Conservation (phyloP, 2,329 filamentous ascomycete genomes). For the Ascocoryne sarcoides region DNA sequence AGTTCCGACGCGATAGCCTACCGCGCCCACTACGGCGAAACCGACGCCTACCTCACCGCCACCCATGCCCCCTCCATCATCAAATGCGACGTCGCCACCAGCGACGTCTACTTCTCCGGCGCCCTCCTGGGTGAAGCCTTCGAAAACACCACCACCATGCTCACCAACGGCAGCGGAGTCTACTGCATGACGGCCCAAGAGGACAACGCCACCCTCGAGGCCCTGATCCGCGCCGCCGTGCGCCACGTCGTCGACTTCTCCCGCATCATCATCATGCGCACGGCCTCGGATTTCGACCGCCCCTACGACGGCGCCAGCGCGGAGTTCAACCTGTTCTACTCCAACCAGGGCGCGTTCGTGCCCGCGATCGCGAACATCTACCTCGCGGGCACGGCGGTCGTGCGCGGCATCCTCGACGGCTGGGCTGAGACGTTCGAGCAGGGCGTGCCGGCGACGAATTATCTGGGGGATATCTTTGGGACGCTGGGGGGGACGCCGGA, state of each 20-base stretch:
- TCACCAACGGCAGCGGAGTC: constrained; percentile 58
- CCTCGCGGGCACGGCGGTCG: constrained; percentile 54
- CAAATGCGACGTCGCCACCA: constrained; percentile 59
- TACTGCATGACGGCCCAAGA: constrained; percentile 69
- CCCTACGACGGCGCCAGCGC: constrained; percentile 49
- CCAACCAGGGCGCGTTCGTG: constrained; percentile 54
- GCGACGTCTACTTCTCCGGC: constrained; percentile 65
- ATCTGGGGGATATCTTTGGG: constrained; percentile 64
- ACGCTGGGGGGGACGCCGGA: constrained; percentile 56
- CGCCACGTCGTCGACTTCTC: constrained; percentile 54
- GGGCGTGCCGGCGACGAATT: constrained; percentile 53
- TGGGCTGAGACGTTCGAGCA: constrained; percentile 51
- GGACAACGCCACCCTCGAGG: constrained; percentile 61
- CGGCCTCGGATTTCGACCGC: constrained; percentile 64
- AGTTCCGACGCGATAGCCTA: constrained; percentile 41
- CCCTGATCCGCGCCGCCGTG: constrained; percentile 49
- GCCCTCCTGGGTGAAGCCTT: constrained; percentile 52
- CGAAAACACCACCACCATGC: constrained; percentile 51
- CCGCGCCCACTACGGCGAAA: constrained; percentile 46
- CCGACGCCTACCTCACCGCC: constrained; percentile 36
- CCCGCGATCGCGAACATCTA: constrained; percentile 60
- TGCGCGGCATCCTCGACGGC: constrained; percentile 45
- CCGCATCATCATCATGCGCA: constrained; percentile 59
- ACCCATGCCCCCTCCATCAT: constrained; percentile 44
- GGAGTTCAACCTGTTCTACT: constrained; percentile 49